Conservation (phyloP, 176 grass and related monocot genomes). For the maize (Zea mays) region DNA sequence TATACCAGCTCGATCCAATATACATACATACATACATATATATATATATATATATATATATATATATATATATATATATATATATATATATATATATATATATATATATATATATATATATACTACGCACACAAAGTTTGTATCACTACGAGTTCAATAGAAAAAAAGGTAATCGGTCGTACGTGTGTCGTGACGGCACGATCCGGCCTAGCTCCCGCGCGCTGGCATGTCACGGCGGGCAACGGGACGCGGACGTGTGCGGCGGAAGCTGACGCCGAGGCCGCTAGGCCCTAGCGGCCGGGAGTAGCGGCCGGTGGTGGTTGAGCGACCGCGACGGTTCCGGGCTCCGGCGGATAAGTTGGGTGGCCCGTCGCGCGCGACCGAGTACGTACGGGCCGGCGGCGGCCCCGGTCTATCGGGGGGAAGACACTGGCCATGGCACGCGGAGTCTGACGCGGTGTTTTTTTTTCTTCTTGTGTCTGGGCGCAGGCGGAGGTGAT, state of each 20-base stretch:
- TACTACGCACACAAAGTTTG: too few relatives aligned
- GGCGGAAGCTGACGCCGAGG: slow-evolving; percentile 6
- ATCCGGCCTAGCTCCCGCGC: background rate
- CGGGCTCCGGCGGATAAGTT: slow-evolving; percentile 18
- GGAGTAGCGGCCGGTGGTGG: background rate
- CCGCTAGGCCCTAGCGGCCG: background rate
- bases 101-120: too few relatives aligned
- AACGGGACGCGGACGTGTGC: slow-evolving; percentile 26
- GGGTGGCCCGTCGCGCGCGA: background rate
- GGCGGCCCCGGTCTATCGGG: background rate
- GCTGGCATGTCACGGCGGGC: slow-evolving; percentile 12
- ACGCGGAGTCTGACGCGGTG: background rate
- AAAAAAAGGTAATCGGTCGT: background rate
- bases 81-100: too few relatives aligned
- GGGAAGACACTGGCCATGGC: background rate
- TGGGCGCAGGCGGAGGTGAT: slow-evolving; percentile 67
- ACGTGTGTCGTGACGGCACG: background rate
- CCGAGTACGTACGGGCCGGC: background rate
- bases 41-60: too few relatives aligned
- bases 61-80: too few relatives aligned
- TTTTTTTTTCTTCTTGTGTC: background rate
- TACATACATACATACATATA: too few relatives aligned
- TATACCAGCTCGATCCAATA: too few relatives aligned
- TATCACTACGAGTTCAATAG: too few relatives aligned
- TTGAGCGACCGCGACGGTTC: slow-evolving; percentile 46